Percentiles rank a stretch among this genome's conserved stretches.
Evolutionary conservation across 2,329 filamentous ascomycete genomes (phyloP).

Genomic region (Talaromyces sp.): DNA sequence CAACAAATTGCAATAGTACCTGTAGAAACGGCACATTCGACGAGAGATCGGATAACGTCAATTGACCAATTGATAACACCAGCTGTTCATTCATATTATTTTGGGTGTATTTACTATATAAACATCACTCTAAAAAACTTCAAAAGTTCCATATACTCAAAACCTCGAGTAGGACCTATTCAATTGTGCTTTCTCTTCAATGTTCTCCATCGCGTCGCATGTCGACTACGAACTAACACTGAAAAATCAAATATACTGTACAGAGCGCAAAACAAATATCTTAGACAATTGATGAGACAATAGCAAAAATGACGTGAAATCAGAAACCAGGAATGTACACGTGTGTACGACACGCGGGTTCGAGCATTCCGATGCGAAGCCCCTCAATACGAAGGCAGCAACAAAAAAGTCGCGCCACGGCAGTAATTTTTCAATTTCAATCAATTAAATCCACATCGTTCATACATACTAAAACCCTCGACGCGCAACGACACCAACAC

Average conservation of each 20-base stretch:
- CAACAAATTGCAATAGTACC: too few species aligned
- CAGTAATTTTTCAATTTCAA: background rate
- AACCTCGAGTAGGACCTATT: background rate
- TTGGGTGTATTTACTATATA: background rate
- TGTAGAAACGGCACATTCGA: too few species aligned
- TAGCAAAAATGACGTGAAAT: background rate
- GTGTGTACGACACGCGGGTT: background rate
- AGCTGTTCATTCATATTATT: too few species aligned
- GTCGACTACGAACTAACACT: background rate
- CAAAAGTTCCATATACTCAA: background rate
- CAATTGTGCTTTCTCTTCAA: background rate
- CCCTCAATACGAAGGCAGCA: background rate
- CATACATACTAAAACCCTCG: background rate
- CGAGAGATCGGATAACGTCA: too few species aligned
- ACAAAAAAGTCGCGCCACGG: background rate
- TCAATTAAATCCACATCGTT: background rate
- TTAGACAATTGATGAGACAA: background rate
- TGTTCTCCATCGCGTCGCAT: background rate
- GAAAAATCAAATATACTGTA: background rate
- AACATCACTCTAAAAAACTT: background rate
- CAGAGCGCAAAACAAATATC: background rate
- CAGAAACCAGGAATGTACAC: background rate
- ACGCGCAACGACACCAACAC: constrained; percentile 4
- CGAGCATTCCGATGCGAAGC: background rate
- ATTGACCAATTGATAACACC: too few species aligned